Evolutionary conservation across 2,329 filamentous ascomycete species (phyloP).

Genomic region (Bisporella sp.): DNA sequence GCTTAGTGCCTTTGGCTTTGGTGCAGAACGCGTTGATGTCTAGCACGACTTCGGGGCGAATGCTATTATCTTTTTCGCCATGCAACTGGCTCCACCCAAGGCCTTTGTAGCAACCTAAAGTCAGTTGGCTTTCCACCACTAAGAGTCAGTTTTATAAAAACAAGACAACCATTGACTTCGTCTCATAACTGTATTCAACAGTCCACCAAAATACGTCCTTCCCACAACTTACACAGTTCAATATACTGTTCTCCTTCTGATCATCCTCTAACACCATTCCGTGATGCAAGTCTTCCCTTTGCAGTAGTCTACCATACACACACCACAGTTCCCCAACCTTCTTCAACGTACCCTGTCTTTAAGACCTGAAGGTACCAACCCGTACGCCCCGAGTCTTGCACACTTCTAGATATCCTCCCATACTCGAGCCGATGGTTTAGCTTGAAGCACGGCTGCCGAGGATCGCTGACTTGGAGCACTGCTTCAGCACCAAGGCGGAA

Average conservation of each 20-base stretch:
- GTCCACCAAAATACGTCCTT: constrained; percentile 15
- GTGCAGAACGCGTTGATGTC: no score
- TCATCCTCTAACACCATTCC: constrained; percentile 30
- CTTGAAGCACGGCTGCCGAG: constrained; percentile 61
- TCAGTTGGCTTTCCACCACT: no score
- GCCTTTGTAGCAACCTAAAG: no score
- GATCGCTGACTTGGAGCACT: constrained; percentile 51
- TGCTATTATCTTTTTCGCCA: no score
- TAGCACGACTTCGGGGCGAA: no score
- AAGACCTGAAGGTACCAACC: constrained; percentile 62
- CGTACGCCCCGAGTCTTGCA: constrained; percentile 49
- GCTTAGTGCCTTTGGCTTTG: no score
- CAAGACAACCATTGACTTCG: no score
- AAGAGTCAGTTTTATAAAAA: no score
- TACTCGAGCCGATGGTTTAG: constrained; percentile 61
- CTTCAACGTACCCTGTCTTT: constrained; percentile 51
- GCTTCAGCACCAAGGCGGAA: constrained; percentile 42
- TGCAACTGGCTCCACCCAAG: no score
- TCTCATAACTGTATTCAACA: constrained; percentile 1
- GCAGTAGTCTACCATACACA: constrained; percentile 33
- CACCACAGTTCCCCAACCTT: constrained; percentile 45
- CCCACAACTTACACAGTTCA: constrained; percentile 18
- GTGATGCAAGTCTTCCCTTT: constrained; percentile 31
- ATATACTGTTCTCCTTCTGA: constrained; percentile 24
- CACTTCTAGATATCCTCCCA: constrained; percentile 52